Evolutionary conservation across 257 asterid species (phyloP).

Genomic region (Forsythia suspensa): DNA sequence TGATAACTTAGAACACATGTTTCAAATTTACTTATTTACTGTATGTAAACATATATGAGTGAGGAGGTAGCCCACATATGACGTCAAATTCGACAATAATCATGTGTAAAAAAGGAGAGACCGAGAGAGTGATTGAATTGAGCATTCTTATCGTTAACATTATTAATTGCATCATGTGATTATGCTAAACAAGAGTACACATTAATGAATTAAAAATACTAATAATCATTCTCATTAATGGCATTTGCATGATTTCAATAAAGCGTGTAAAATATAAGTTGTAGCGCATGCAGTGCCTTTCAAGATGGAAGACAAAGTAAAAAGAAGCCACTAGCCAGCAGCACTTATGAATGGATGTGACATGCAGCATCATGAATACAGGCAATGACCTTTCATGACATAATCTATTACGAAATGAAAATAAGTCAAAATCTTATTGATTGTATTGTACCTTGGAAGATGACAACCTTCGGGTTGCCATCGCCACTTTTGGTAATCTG

Average conservation of each 20-base stretch:
- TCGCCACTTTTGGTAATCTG: conserved; percentile 71
- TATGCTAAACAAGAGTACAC: neutral
- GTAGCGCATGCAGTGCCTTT: conserved; percentile 31
- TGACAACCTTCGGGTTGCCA: conserved; percentile 75
- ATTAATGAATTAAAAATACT: neutral
- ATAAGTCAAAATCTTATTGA: neutral
- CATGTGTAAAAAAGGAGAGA: neutral
- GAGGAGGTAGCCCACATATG: neutral
- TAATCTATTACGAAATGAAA: conserved; percentile 1
- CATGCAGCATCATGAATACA: neutral
- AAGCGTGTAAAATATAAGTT: neutral
- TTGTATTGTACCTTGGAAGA: conserved; percentile 65
- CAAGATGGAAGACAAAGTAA: conserved; percentile 3
- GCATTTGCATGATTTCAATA: conserved; percentile 17
- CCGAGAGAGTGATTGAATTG: neutral
- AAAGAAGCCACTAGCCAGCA: neutral
- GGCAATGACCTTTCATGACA: neutral
- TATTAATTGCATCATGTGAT: neutral
- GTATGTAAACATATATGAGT: neutral
- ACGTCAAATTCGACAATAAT: neutral
- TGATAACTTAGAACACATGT: neutral
- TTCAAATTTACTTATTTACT: neutral
- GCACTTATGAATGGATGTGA: neutral
- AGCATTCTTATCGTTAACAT: neutral
- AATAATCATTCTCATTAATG: conserved; percentile 23